These are phyloP conservation scores for Trichoderma aggressivum DNA, from an alignment of 2,329 filamentous ascomycete species.

Conservation along the genomic window DNA sequence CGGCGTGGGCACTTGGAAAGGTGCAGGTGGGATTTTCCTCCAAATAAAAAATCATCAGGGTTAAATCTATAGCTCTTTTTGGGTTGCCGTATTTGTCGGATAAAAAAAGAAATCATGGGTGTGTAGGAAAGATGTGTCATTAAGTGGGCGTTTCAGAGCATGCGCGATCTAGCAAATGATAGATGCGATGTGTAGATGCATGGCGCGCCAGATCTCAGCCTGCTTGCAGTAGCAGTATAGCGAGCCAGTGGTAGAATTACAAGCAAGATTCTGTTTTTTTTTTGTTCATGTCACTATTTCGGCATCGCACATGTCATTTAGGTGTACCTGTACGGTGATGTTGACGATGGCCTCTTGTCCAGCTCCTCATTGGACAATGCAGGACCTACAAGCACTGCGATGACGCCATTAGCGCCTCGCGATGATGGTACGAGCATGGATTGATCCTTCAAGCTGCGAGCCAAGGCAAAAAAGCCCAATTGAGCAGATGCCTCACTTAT, in stretches of 20 bases:
- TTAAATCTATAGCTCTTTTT: neutral
- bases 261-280: neutral
- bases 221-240: neutral
- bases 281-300: neutral
- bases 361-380: neutral
- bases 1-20: slow-evolving; percentile 70
- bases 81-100: slow-evolving; percentile 5
- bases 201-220: neutral
- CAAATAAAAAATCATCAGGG: slow-evolving; percentile 33
- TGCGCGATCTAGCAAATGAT: slow-evolving; percentile 19
- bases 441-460: neutral
- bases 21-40: slow-evolving; percentile 74
- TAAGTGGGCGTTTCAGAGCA: slow-evolving; percentile 20
- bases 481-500: neutral
- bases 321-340: neutral
- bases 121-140: slow-evolving; percentile 21
- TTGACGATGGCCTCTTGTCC: neutral
- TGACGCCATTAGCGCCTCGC: slow-evolving; percentile 14
- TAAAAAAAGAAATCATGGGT: neutral
- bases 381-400: neutral
- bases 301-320: neutral
- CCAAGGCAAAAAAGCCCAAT: neutral
- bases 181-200: slow-evolving; percentile 17
- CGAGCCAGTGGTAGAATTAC: slow-evolving; percentile 1
- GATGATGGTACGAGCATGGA: neutral